Conservation (phyloP, 2,329 filamentous ascomycete species). For the Alternaria burnsii region DNA sequence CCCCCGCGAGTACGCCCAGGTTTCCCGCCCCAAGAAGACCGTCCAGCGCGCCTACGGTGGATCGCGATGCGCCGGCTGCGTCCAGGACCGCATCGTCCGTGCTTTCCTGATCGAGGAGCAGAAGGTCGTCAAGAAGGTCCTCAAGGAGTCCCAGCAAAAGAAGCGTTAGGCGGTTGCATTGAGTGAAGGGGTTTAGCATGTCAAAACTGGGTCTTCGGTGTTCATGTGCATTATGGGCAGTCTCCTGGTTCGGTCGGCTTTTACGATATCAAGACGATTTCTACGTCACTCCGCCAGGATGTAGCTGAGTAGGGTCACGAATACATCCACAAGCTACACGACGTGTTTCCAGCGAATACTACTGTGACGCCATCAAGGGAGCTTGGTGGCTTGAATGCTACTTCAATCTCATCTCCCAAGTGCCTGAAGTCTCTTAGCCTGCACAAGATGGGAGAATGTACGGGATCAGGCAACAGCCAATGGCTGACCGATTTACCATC, state of each 20-base stretch:
- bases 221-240: slow-evolving; percentile 54
- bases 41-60: slow-evolving; percentile 97
- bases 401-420: slow-evolving; percentile 1
- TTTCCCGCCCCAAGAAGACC: slow-evolving; percentile 99
- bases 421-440: background rate
- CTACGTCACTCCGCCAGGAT: slow-evolving; percentile 45
- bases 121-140: slow-evolving; percentile 99
- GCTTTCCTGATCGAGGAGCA: slow-evolving; percentile 99
- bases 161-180: slow-evolving; percentile 55
- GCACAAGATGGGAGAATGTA: background rate
- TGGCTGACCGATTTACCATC: background rate
- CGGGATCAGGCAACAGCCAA: background rate
- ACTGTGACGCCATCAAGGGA: slow-evolving; percentile 6
- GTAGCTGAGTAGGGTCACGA: slow-evolving; percentile 49
- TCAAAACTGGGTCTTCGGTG: slow-evolving; percentile 52
- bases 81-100: slow-evolving; percentile 96
- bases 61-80: slow-evolving; percentile 97
- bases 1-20: slow-evolving; percentile 94
- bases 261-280: slow-evolving; percentile 51
- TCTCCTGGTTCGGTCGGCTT: slow-evolving; percentile 51
- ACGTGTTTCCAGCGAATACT: slow-evolving; percentile 1
- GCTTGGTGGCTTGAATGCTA: slow-evolving; percentile 5
- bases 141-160: slow-evolving; percentile 95
- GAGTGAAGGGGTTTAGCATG: slow-evolving; percentile 41
- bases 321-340: slow-evolving; percentile 44